These are phyloP conservation scores for Clonostachys byssicola DNA, from an alignment of 2,329 filamentous ascomycete genomes.

Conservation along the genomic window DNA sequence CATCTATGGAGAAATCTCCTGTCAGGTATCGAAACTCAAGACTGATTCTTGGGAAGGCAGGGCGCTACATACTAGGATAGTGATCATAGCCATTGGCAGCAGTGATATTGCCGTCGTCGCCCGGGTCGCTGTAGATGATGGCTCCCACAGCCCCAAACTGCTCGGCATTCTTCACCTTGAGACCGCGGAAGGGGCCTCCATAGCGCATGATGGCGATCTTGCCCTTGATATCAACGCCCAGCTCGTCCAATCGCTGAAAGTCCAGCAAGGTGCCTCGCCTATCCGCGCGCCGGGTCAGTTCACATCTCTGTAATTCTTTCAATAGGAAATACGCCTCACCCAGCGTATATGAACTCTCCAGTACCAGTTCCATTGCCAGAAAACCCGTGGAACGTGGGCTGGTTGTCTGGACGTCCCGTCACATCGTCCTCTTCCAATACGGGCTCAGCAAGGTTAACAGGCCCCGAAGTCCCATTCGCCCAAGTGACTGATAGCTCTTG, in stretches of 20 bases:
- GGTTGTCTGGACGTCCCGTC: slow-evolving; percentile 59
- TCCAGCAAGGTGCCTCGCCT: slow-evolving; percentile 65
- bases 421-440: slow-evolving; percentile 71
- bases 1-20: slow-evolving; percentile 25
- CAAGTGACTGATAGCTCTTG: slow-evolving; percentile 40
- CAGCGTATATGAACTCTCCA: slow-evolving; percentile 71
- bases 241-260: slow-evolving; percentile 65
- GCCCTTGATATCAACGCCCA: slow-evolving; percentile 65
- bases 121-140: slow-evolving; percentile 79
- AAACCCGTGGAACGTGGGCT: slow-evolving; percentile 82
- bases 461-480: slow-evolving; percentile 43
- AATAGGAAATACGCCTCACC: slow-evolving; percentile 31
- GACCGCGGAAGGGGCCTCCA: slow-evolving; percentile 70
- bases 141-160: slow-evolving; percentile 80
- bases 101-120: slow-evolving; percentile 75
- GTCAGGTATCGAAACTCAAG: neutral
- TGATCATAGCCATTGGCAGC: slow-evolving; percentile 68
- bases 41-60: slow-evolving; percentile 13
- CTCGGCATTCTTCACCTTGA: slow-evolving; percentile 81
- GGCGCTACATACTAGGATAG: slow-evolving; percentile 49
- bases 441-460: slow-evolving; percentile 69
- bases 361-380: slow-evolving; percentile 75
- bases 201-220: slow-evolving; percentile 80
- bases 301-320: neutral
- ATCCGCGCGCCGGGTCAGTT: neutral